Percentiles rank a stretch among this genome's conserved stretches.
Conservation (phyloP, 257 asterid species). For the Solanum okadae region DNA sequence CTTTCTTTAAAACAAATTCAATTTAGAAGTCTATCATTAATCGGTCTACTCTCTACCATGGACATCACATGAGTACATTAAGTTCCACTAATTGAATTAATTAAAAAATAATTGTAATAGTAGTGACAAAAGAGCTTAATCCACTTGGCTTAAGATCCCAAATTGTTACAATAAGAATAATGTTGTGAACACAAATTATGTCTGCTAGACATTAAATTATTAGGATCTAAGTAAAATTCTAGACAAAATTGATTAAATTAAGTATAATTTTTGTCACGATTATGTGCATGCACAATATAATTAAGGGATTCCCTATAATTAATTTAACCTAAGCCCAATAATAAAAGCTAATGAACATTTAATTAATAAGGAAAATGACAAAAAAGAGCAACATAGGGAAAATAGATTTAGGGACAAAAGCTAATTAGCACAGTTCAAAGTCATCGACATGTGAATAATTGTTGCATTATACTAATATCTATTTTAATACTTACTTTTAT, state of each 20-base stretch:
- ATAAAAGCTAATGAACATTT: neutral
- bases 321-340: neutral
- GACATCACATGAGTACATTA: neutral
- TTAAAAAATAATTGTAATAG: neutral
- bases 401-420: neutral
- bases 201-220: neutral
- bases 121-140: neutral
- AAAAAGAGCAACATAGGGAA: neutral
- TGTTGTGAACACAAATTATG: neutral
- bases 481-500: neutral
- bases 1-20: too few relatives aligned
- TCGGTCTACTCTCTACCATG: fast-evolving
- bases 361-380: neutral
- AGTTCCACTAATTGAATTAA: neutral
- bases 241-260: neutral
- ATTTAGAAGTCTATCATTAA: too few relatives aligned
- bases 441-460: neutral
- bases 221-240: neutral
- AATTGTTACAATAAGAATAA: neutral
- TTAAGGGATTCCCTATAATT: neutral
- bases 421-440: neutral
- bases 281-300: neutral
- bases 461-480: neutral
- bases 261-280: neutral
- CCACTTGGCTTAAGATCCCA: neutral